A percentile compares a stretch with the other conserved stretches of the same genome.
Evolutionary conservation across 1,284 basidiomycete genomes (phyloP).

Genomic region (Austropuccinia psidii): DNA sequence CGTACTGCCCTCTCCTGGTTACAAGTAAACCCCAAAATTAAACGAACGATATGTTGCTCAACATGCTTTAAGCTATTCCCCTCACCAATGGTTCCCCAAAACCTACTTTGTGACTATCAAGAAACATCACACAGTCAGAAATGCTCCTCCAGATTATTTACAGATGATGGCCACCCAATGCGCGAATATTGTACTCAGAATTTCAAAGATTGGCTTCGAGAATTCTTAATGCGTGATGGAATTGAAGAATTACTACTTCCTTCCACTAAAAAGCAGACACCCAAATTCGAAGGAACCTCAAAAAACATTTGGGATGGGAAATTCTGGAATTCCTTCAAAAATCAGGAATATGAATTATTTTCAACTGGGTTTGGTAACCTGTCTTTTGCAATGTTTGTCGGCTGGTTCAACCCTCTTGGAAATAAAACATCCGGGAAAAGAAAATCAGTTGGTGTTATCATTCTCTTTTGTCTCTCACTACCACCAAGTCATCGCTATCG

Average conservation of each 20-base stretch:
- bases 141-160: not conserved
- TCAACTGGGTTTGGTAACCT: not conserved
- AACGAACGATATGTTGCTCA: not conserved
- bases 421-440: not conserved
- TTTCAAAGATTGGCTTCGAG: not conserved
- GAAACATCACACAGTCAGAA: not conserved
- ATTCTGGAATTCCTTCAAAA: not conserved
- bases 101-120: not conserved
- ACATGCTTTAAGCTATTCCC: slow-evolving; percentile 6
- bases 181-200: not conserved
- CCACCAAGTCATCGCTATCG: not conserved
- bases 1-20: not conserved
- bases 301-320: slow-evolving; percentile 14
- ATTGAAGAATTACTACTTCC: not conserved
- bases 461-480: slow-evolving; percentile 11
- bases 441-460: not conserved
- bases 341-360: not conserved
- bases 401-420: slow-evolving; percentile 11
- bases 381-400: slow-evolving; percentile 4
- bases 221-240: not conserved
- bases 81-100: not conserved
- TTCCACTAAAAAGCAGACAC: too few relatives aligned
- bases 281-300: too few relatives aligned
- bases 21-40: not conserved
- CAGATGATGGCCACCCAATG: not conserved